Evolutionary conservation across 495 filamentous ascomycete genomes (phyloP).

Genomic region (Penicillium egyptiacum): DNA sequence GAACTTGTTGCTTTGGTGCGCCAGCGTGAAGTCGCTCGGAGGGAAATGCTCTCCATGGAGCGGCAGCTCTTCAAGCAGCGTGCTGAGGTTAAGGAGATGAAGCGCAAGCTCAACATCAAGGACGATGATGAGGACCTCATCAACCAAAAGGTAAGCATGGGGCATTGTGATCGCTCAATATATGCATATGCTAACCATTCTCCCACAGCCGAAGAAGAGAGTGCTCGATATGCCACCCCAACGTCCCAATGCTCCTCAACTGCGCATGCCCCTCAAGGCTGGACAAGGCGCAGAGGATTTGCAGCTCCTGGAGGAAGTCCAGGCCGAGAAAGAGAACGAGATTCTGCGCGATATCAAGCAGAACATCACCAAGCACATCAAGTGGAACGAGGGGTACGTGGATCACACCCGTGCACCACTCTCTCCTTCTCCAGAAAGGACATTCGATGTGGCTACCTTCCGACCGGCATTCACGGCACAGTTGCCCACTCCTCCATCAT

Average conservation of each 20-base stretch:
- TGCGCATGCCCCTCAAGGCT: conserved; percentile 68
- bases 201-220: conserved; percentile 68
- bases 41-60: conserved; percentile 72
- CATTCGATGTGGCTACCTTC: conserved; percentile 59
- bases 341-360: conserved; percentile 74
- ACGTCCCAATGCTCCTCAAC: conserved; percentile 56
- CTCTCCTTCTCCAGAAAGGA: conserved; percentile 62
- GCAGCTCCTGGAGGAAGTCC: conserved; percentile 67
- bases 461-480: conserved; percentile 80
- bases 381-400: conserved; percentile 81
- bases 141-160: conserved; percentile 75
- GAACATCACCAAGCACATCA: conserved; percentile 77
- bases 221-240: conserved; percentile 53
- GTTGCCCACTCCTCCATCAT: conserved; percentile 82
- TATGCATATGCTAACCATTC: conserved; percentile 39
- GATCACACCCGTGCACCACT: conserved; percentile 82
- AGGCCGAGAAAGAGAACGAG: conserved; percentile 78
- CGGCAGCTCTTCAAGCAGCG: conserved; percentile 77
- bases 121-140: conserved; percentile 92
- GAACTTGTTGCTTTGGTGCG: conserved; percentile 74
- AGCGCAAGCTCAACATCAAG: conserved; percentile 85
- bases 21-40: conserved; percentile 74
- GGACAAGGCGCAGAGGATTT: conserved; percentile 73
- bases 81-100: conserved; percentile 75
- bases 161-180: background rate